Evolutionary conservation across 2,329 filamentous ascomycete species (phyloP).

Genomic region (Gnomoniopsis sp.): DNA sequence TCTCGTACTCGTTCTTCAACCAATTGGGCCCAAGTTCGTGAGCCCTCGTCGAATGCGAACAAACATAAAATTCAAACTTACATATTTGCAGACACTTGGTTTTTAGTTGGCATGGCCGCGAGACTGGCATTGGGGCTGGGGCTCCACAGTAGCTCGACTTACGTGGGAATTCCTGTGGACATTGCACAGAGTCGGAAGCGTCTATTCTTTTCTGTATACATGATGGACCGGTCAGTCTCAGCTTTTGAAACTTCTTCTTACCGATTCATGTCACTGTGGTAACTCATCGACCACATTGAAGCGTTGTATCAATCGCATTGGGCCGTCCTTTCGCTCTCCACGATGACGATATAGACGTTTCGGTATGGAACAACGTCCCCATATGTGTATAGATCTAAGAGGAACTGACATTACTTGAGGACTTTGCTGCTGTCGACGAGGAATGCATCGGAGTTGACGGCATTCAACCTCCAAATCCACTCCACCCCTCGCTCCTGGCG

Average conservation of each 20-base stretch:
- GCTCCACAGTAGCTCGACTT: conserved; percentile 34
- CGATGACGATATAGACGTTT: conserved; percentile 42
- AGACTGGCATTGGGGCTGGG: conserved; percentile 41
- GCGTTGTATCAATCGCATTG: conserved; percentile 40
- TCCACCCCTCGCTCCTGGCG: conserved; percentile 33
- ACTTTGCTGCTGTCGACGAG: conserved; percentile 35
- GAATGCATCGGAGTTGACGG: conserved; percentile 27
- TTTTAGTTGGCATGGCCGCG: conserved; percentile 40
- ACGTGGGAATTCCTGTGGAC: conserved; percentile 30
- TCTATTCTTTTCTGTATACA: conserved; percentile 44
- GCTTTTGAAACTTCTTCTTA: too few relatives aligned
- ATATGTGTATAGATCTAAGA: background rate
- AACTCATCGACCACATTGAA: conserved; percentile 13
- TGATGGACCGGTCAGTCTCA: conserved; percentile 46
- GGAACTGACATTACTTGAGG: background rate
- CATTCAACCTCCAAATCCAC: conserved; percentile 21
- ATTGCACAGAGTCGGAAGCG: conserved; percentile 36
- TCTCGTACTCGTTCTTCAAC: conserved; percentile 47
- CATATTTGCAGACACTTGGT: conserved; percentile 38
- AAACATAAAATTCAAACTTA: too few relatives aligned
- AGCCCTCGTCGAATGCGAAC: background rate
- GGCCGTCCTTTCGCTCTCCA: conserved; percentile 43
- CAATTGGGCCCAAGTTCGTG: conserved; percentile 40
- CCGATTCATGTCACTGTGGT: background rate
- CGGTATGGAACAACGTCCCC: conserved; percentile 21